phyloP scores from a whole-genome alignment of 176 grass and related monocot species.

The Thalia dealbata region DNA sequence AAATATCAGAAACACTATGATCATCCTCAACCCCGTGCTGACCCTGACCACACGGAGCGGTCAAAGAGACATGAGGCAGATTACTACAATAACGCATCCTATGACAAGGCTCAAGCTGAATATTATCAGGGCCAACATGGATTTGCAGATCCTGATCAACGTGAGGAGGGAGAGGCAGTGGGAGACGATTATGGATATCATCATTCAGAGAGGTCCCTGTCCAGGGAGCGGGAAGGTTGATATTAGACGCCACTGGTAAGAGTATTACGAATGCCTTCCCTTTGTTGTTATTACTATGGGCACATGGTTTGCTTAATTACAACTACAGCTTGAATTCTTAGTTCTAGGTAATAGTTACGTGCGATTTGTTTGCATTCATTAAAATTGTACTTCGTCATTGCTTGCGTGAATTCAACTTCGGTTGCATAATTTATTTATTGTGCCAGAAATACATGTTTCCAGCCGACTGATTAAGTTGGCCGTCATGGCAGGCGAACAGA shows the following conservation, averaged over 20 bases:
- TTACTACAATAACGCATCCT: conserved; percentile 17
- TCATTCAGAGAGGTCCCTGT: conserved; percentile 14
- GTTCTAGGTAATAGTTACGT: too few species aligned
- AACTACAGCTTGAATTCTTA: too few species aligned
- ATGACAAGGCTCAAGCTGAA: conserved; percentile 16
- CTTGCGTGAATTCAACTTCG: too few species aligned
- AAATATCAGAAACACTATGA: conserved; percentile 30
- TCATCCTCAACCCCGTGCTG: conserved; percentile 25
- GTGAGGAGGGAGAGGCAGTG: conserved; percentile 52
- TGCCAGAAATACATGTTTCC: too few species aligned
- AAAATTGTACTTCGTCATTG: too few species aligned
- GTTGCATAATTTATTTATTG: too few species aligned
- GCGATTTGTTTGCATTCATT: too few species aligned
- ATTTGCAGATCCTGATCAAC: conserved; percentile 36
- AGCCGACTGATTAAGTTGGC: too few species aligned
- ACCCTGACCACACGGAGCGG: conserved; percentile 33
- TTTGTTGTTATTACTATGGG: too few species aligned
- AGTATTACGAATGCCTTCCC: neutral
- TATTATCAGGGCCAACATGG: conserved; percentile 26
- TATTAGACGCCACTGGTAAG: neutral
- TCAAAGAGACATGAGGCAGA: conserved; percentile 31
- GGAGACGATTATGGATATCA: conserved; percentile 48
- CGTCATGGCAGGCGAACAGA: too few species aligned
- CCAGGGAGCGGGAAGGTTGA: neutral
- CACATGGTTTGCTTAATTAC: too few species aligned